Evolutionary conservation across 1,284 basidiomycete species (phyloP).

Genomic region (Rhodotorula sp.): DNA sequence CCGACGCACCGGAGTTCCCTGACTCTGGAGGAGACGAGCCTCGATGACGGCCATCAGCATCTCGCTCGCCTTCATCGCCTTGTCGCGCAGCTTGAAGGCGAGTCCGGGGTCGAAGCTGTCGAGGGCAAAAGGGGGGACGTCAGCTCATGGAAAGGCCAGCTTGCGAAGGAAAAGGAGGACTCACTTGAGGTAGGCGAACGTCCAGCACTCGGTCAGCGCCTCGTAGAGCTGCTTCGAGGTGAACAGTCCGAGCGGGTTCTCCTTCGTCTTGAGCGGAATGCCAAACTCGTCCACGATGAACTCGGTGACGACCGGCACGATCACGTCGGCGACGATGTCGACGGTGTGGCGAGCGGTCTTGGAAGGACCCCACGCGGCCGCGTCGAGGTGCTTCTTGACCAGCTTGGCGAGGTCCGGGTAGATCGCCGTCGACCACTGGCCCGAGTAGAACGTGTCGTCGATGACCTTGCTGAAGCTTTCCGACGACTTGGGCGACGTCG

Average conservation of each 20-base stretch:
- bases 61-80: conserved; percentile 16
- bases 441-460: conserved; percentile 12
- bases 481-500: conserved; percentile 14
- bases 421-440: conserved; percentile 25
- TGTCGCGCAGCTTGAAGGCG: conserved; percentile 37
- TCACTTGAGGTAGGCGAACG: conserved; percentile 34
- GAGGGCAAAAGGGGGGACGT: neutral
- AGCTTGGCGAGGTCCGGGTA: conserved; percentile 11
- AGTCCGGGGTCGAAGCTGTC: conserved; percentile 31
- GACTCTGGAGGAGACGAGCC: conserved; percentile 21
- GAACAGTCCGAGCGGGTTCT: conserved; percentile 59
- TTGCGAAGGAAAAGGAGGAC: conserved; percentile 54
- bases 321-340: conserved; percentile 67
- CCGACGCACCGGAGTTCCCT: conserved; percentile 10
- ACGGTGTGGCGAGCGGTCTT: conserved; percentile 56
- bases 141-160: conserved; percentile 57
- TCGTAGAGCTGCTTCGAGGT: conserved; percentile 63
- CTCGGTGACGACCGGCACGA: conserved; percentile 39
- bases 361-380: conserved; percentile 60
- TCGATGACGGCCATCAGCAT: conserved; percentile 25
- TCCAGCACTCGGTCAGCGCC: conserved; percentile 53
- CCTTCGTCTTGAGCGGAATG: conserved; percentile 65
- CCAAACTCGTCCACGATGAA: conserved; percentile 51
- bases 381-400: conserved; percentile 55
- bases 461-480: conserved; percentile 11